Evolutionary conservation across 2,329 filamentous ascomycete genomes (phyloP).

Genomic region (Sordariomycetes sp.): DNA sequence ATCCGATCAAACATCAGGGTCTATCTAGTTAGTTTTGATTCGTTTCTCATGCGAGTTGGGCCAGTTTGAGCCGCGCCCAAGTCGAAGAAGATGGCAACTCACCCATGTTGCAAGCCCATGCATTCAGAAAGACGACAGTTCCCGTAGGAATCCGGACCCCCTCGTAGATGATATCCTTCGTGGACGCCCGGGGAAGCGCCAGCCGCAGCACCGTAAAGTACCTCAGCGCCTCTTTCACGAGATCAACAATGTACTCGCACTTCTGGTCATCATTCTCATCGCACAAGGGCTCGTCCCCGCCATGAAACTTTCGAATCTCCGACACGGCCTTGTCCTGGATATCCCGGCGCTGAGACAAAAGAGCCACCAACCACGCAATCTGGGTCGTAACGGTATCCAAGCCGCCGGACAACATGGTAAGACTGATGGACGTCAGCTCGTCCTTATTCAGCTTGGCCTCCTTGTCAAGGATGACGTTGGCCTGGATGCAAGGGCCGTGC

Average conservation of each 20-base stretch:
- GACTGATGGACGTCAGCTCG: too few species aligned
- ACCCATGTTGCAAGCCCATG: background rate
- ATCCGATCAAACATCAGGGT: background rate
- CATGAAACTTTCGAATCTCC: slow-evolving; percentile 1
- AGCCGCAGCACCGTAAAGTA: slow-evolving; percentile 43
- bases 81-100: background rate
- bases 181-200: background rate
- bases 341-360: background rate
- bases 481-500: too few species aligned
- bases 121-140: background rate
- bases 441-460: too few species aligned
- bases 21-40: background rate
- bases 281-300: slow-evolving; percentile 38
- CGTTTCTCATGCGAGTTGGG: too few species aligned
- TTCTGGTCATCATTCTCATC: slow-evolving; percentile 49
- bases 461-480: too few species aligned
- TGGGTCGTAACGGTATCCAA: background rate
- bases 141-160: background rate
- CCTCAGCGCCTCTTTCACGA: slow-evolving; percentile 48
- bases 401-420: too few species aligned
- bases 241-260: slow-evolving; percentile 47
- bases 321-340: background rate
- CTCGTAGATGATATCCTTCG: background rate
- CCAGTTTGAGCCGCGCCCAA: too few species aligned
- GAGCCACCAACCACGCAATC: background rate